These are phyloP conservation scores for Chaetomium fimeti DNA, from an alignment of 495 filamentous ascomycete species.

Conservation along the genomic window DNA sequence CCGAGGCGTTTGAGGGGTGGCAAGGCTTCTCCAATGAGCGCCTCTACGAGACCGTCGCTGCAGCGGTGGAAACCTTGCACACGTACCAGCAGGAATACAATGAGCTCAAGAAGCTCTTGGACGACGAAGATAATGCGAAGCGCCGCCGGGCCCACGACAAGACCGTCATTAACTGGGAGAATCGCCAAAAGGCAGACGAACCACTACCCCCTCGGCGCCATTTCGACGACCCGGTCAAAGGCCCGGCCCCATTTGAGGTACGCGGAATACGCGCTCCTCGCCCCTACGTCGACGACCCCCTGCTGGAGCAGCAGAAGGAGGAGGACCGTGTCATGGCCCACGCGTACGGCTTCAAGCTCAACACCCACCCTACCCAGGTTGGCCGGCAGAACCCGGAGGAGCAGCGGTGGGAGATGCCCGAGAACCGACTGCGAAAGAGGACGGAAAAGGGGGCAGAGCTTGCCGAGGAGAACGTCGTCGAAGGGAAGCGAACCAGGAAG, in stretches of 20 bases:
- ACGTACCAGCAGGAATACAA: constrained; percentile 65
- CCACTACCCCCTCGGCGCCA: constrained; percentile 32
- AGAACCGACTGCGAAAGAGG: constrained; percentile 46
- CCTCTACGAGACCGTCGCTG: constrained; percentile 54
- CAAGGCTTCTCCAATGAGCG: constrained; percentile 45
- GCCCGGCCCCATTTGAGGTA: constrained; percentile 39
- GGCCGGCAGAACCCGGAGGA: constrained; percentile 48
- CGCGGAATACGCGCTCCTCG: constrained; percentile 42
- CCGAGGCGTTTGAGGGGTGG: constrained; percentile 36
- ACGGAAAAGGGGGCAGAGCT: constrained; percentile 50
- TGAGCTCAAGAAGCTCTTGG: constrained; percentile 56
- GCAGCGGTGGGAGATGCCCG: constrained; percentile 46
- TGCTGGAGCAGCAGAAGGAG: constrained; percentile 37
- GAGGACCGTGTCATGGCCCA: constrained; percentile 48
- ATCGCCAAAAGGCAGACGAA: constrained; percentile 35
- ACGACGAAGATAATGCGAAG: constrained; percentile 48
- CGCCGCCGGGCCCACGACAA: constrained; percentile 44
- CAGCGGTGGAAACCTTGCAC: constrained; percentile 53
- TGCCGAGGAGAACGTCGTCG: constrained; percentile 41
- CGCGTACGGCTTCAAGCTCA: constrained; percentile 49
- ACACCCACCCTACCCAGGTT: constrained; percentile 39
- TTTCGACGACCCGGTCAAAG: constrained; percentile 36
- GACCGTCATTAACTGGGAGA: constrained; percentile 38
- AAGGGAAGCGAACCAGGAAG: constrained; percentile 46
- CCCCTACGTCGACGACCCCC: constrained; percentile 35